Conservation (phyloP, 805 yeast genomes). For the Yarrowia porcina region DNA sequence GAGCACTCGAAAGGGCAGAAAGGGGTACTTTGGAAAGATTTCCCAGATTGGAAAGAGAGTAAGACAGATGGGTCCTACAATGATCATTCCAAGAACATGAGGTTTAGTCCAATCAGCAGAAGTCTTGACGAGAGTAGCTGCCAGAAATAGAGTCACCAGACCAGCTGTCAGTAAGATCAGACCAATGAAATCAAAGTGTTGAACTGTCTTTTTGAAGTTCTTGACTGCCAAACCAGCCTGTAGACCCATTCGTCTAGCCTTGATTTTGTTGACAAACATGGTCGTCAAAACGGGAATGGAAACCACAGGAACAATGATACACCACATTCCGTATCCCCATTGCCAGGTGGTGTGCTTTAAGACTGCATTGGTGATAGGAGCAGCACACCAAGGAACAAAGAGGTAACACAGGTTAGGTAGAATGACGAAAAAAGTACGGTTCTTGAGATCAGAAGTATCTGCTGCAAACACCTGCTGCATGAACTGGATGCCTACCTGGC, state of each 20-base stretch:
- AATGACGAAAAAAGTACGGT: conserved; percentile 42
- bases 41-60: conserved; percentile 67
- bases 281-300: conserved; percentile 21
- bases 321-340: conserved; percentile 53
- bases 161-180: conserved; percentile 51
- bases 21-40: conserved; percentile 55
- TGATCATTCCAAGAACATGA: conserved; percentile 64
- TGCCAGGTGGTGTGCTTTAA: conserved; percentile 46
- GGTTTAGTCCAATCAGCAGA: conserved; percentile 55
- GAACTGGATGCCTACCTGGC: conserved; percentile 41
- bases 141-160: conserved; percentile 64
- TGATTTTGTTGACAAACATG: conserved; percentile 18
- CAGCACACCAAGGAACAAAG: conserved; percentile 44
- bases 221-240: conserved; percentile 10
- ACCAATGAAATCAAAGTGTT: conserved; percentile 67
- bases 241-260: conserved; percentile 17
- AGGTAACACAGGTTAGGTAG: conserved; percentile 42
- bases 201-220: conserved; percentile 39
- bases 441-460: conserved; percentile 43
- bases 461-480: conserved; percentile 40
- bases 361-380: conserved; percentile 32
- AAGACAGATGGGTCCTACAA: conserved; percentile 58
- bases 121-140: conserved; percentile 69
- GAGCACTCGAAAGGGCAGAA: conserved; percentile 56
- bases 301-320: conserved; percentile 44